A percentile compares a stretch with the other conserved stretches of the same genome.
phyloP scores from a whole-genome alignment of 345 rosid genomes.

The Salix caprea region DNA sequence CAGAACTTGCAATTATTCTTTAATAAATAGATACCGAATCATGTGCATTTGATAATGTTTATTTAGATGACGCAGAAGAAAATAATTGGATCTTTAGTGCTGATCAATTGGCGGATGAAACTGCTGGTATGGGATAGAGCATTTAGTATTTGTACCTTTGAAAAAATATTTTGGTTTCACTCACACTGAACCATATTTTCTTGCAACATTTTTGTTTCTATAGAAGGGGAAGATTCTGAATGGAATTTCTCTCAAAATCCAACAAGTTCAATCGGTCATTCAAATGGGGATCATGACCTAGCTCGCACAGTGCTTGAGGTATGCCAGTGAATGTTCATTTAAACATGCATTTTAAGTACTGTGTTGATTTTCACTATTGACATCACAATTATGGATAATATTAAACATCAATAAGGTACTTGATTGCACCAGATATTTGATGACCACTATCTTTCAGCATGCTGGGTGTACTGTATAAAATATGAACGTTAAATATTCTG shows the following conservation, averaged over 20 bases:
- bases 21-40: background rate
- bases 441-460: background rate
- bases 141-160: background rate
- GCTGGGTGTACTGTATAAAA: background rate
- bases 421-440: background rate
- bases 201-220: conserved; percentile 6
- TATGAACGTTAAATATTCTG: background rate
- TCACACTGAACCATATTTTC: background rate
- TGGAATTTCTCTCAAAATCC: conserved; percentile 49
- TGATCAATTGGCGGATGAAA: conserved; percentile 54
- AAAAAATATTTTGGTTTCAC: background rate
- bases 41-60: background rate
- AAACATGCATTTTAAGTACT: background rate
- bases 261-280: conserved; percentile 64
- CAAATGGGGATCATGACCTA: conserved; percentile 73
- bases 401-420: background rate
- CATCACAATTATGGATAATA: no score
- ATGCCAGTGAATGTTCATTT: conserved; percentile 5
- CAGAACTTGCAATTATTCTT: background rate
- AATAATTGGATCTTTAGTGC: conserved; percentile 82
- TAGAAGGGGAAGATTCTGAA: conserved; percentile 51
- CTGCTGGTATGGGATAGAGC: conserved; percentile 36
- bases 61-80: conserved; percentile 42
- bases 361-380: background rate
- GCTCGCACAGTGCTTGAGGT: conserved; percentile 71